Conservation (phyloP, 768 basidiomycete genomes). For the Phylloporus arenicola region DNA sequence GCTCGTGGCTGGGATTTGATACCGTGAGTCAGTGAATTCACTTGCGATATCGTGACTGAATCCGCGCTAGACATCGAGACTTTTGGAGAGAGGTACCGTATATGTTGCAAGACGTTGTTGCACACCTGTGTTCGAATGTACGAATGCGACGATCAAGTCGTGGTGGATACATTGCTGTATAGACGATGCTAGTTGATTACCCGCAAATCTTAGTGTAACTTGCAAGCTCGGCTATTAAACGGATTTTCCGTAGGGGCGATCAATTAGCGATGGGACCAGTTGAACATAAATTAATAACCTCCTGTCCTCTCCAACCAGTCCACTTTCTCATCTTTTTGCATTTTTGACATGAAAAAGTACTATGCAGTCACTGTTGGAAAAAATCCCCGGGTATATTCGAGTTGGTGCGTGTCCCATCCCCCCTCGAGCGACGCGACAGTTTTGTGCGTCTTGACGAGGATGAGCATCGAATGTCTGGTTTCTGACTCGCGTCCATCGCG, state of each 20-base stretch:
- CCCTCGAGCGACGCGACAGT: conserved; percentile 1
- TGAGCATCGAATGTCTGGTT: conserved; percentile 3
- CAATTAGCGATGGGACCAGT: conserved; percentile 8
- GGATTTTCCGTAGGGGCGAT: conserved; percentile 11
- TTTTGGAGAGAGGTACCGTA: conserved; percentile 90
- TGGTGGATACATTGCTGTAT: conserved; percentile 76
- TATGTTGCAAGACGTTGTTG: conserved; percentile 71
- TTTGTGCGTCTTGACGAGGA: conserved; percentile 15
- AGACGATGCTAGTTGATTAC: conserved; percentile 8
- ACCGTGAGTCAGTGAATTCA: conserved; percentile 53
- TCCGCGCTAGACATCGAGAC: conserved; percentile 63
- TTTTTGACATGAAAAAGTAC: conserved; percentile 21
- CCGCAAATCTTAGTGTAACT: not conserved
- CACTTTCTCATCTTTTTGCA: not conserved
- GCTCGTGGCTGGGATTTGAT: conserved; percentile 78
- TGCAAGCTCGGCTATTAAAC: not conserved
- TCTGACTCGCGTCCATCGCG: conserved; percentile 4
- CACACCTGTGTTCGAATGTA: conserved; percentile 70
- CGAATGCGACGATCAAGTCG: conserved; percentile 62
- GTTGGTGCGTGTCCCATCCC: conserved; percentile 15
- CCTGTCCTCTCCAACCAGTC: conserved; percentile 17
- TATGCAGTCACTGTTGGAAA: conserved; percentile 28
- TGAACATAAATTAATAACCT: conserved; percentile 20
- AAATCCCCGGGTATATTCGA: conserved; percentile 27
- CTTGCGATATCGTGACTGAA: conserved; percentile 3